Evolutionary conservation across 352 stramenopile species (phyloP), one percentile per base, ranked within the genome.

Genomic region (Phytopythium vexans): DNA sequence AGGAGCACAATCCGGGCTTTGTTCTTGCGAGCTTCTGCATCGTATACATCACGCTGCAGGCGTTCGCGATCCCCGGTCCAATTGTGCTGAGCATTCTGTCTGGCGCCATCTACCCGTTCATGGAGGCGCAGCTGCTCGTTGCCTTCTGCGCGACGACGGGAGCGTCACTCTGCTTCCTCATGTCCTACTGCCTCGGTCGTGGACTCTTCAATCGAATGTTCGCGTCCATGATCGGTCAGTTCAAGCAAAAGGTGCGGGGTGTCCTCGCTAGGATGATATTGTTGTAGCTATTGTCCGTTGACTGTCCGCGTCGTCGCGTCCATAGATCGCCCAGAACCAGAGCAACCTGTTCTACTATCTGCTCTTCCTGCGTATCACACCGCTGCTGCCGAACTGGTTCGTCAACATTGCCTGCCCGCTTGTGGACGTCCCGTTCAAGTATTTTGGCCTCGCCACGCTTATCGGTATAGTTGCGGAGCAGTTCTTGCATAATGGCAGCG

Each of bases 311-410:
- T 43, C 46, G 2, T 37, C 58, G 6, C 48, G n/a, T 12, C 8
- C 14, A 38, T 49, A 85, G 73, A 92, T 96, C 40, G 72, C 74
- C 10, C 77, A 91, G 48, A 95, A 96, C 63, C 77, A 85, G 47
- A 53, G 62, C 40, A 95, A 95, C 50, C 43, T 96, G 33, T 91
- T 96, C 44, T 96, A 92, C 67, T 96, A 96, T 61, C 54, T 96
- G 56, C 64, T 96, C n/a, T 96, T 96, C 57, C 68, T 96, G 40
- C 75, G 86, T 16, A 88, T 96, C 58, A 96, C 86, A 27, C 86
- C 86, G 21, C 49, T 96, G 39, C 57, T 96, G 50, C 86, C 86
- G 12, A 96, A 96, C 66, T 96, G 86, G 86, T 94, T 94, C 48
- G 83, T 96, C 54, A 96, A 96, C 56, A 89, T 96, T 38, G 84